Evolutionary conservation across 352 stramenopile species (phyloP).

Genomic region (Pythium scleroteichum): DNA sequence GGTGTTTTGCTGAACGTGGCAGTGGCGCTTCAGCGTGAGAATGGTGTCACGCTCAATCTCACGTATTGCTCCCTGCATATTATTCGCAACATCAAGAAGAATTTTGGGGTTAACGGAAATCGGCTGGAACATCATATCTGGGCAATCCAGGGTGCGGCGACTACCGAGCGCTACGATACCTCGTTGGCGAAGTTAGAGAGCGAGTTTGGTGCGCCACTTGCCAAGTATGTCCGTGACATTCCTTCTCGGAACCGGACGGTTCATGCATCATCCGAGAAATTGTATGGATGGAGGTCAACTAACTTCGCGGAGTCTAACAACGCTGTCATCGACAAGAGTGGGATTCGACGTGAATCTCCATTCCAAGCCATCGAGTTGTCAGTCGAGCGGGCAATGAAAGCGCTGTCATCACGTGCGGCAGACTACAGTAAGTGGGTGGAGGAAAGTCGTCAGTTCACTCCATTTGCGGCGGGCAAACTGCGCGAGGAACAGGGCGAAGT

Average conservation of each 20-base stretch:
- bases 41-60: neutral
- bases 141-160: neutral
- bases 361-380: neutral
- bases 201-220: neutral
- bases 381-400: neutral
- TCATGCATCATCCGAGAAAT: neutral
- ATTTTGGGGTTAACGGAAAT: neutral
- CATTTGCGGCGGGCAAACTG: neutral
- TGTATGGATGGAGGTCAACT: slow-evolving; percentile 1
- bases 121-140: slow-evolving; percentile 5
- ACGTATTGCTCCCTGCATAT: slow-evolving; percentile 6
- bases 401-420: neutral
- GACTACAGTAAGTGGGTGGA: neutral
- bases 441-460: neutral
- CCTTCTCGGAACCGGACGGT: neutral
- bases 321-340: neutral
- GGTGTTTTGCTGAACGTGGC: neutral
- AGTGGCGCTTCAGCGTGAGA: neutral
- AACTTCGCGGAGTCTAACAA: slow-evolving; percentile 11
- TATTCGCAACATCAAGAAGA: slow-evolving; percentile 4
- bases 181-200: neutral
- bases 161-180: neutral
- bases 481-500: neutral
- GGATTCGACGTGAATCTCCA: neutral
- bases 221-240: neutral